Evolutionary conservation across 768 basidiomycete species (phyloP), one percentile per base, ranked within the genome.

Genomic region (button mushroom (Agaricus bisporus)): DNA sequence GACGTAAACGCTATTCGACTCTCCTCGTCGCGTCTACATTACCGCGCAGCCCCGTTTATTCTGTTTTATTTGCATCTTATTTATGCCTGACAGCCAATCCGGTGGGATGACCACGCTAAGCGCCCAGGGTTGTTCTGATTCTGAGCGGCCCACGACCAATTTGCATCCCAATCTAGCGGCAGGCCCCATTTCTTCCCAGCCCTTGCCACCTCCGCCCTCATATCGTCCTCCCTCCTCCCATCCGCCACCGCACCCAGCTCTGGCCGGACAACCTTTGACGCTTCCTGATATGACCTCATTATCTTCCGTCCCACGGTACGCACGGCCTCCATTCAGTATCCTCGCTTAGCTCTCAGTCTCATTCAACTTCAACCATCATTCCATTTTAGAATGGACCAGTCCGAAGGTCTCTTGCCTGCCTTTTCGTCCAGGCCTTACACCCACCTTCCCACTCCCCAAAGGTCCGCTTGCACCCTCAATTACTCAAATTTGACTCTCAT

Each of bases 381-480:
- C 36, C 22, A 49, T 35, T 45, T 15, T 54, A 66, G 60, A 47
- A 47, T 56, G 44, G 54, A 57, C 38, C 58, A 52, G 25, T 32
- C 48, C 26, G 61, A 61, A 45, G 41, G 48, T 5, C 52, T 62
- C 1, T 44, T 60, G 3, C 53, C 66, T 6, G 48, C 66, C 12
- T 65, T 64, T 51, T 54, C 64, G 15, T 46, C 63, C 14, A 64
- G 60, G 35, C 63, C 60, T 36, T 65, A 63, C 54, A 66, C 57
- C 35, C 70, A 72, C 49, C 60, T 73, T 35, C 70, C 70, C 26
- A 73, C 71, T 18, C 71, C 71, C 18, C 70, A 71, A 49, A 67
- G 67, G 67, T 66, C 36, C 56, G 63, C 38, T 9, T 20, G 20
- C 25, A 35, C 29, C 32, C 5, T 9, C n/a, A 37, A 18, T 39